These are phyloP conservation scores for Corylus americana DNA, from an alignment of 306 rosid species.

Conservation along the genomic window DNA sequence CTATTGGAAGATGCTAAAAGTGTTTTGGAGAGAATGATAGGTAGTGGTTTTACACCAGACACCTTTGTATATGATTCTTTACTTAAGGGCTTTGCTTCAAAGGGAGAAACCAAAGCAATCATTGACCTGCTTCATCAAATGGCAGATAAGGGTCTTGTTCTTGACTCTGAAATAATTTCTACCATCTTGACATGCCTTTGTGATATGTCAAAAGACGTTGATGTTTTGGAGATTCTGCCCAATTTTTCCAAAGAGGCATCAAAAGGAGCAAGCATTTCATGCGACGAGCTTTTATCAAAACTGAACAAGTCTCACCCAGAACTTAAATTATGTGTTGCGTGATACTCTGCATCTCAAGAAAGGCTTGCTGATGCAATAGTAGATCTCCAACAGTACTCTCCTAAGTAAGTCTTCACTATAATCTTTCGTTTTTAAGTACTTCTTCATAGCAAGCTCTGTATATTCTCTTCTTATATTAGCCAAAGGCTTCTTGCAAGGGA, in stretches of 20 bases:
- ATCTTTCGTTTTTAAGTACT: conserved; percentile 8
- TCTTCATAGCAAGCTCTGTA: not conserved
- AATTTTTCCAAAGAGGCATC: conserved; percentile 47
- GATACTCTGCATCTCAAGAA: conserved; percentile 22
- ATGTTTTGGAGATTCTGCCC: conserved; percentile 59
- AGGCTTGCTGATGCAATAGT: conserved; percentile 5
- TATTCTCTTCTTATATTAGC: not conserved
- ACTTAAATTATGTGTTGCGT: conserved; percentile 40
- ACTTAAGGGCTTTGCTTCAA: conserved; percentile 56
- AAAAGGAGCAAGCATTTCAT: conserved; percentile 43
- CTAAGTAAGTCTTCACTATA: conserved; percentile 33
- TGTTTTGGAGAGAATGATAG: conserved; percentile 61
- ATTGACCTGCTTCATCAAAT: conserved; percentile 62
- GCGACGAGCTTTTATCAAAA: conserved; percentile 51
- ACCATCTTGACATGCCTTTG: conserved; percentile 67
- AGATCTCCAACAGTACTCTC: not conserved
- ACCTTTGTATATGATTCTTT: conserved; percentile 64
- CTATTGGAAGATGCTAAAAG: conserved; percentile 57
- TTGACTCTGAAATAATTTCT: conserved; percentile 59
- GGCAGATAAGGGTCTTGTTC: conserved; percentile 63
- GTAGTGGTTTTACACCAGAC: conserved; percentile 58
- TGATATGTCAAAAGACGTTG: conserved; percentile 40
- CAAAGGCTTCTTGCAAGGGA: not conserved
- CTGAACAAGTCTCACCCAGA: conserved; percentile 55
- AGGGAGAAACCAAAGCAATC: conserved; percentile 50